Evolutionary conservation across 352 stramenopile genomes (phyloP).

Genomic region (Thraustochytrium striatum): DNA sequence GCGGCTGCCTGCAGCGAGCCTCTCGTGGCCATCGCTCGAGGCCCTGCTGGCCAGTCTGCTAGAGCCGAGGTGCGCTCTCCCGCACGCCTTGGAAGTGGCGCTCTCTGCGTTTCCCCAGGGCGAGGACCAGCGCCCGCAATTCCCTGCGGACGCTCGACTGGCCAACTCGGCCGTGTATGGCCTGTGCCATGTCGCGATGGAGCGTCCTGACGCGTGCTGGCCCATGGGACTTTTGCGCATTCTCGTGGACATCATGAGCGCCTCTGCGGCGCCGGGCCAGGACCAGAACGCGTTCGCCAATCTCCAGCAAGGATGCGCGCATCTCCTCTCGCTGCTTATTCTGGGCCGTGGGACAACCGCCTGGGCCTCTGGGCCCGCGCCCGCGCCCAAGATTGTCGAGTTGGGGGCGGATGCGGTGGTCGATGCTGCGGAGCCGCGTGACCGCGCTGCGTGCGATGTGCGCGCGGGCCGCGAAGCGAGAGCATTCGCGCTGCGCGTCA

Average conservation of each 20-base stretch:
- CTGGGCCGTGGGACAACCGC: background rate
- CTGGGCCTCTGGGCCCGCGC: background rate
- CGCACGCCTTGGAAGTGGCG: background rate
- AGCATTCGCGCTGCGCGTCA: background rate
- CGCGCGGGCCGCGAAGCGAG: background rate
- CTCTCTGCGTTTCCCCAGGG: background rate
- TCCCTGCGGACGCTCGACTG: background rate
- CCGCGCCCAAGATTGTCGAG: background rate
- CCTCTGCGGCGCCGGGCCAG: background rate
- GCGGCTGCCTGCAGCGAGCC: background rate
- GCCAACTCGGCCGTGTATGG: conserved; percentile 4
- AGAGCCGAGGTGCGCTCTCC: background rate
- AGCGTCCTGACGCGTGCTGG: background rate
- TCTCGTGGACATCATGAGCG: background rate
- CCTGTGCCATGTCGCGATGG: background rate
- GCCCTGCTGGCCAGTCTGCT: background rate
- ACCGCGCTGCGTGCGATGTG: background rate
- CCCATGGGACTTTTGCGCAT: background rate
- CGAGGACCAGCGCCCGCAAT: background rate
- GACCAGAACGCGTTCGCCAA: background rate
- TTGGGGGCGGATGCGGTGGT: background rate
- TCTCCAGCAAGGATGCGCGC: background rate
- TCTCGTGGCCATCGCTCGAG: background rate
- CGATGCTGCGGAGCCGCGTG: background rate
- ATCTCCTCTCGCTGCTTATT: background rate